A percentile compares a stretch with the other conserved stretches of the same genome.
phyloP scores from a whole-genome alignment of 1,284 basidiomycete species.

The Paramarasmius palmivorus region DNA sequence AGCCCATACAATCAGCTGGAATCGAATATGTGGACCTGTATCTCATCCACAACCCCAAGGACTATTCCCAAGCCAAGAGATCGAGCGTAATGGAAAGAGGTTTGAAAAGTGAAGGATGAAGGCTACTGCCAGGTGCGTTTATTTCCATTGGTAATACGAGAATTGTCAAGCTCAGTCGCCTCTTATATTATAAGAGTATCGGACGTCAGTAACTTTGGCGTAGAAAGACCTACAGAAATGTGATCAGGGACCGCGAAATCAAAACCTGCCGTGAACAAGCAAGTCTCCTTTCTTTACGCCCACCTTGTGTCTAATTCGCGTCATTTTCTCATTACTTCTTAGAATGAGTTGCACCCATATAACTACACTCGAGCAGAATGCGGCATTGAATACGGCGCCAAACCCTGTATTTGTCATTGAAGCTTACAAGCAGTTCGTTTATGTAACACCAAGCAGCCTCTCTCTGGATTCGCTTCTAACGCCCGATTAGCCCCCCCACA shows the following conservation, averaged over 20 bases:
- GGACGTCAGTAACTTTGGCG: slow-evolving; percentile 79
- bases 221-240: slow-evolving; percentile 56
- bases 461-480: neutral
- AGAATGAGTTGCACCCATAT: slow-evolving; percentile 74
- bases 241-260: slow-evolving; percentile 60
- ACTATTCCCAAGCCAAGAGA: slow-evolving; percentile 40
- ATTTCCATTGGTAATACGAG: neutral
- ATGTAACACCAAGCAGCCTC: slow-evolving; percentile 21
- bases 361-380: slow-evolving; percentile 55
- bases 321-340: neutral
- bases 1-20: no score
- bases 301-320: neutral
- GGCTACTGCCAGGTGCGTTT: slow-evolving; percentile 58
- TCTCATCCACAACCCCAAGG: slow-evolving; percentile 60
- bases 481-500: slow-evolving; percentile 76
- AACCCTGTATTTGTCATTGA: slow-evolving; percentile 70
- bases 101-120: slow-evolving; percentile 65
- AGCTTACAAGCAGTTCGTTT: slow-evolving; percentile 72
- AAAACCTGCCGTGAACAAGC: slow-evolving; percentile 78
- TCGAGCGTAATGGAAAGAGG: slow-evolving; percentile 61
- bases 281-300: no score
- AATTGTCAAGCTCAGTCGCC: no score
- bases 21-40: slow-evolving; percentile 74
- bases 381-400: slow-evolving; percentile 54
- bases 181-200: slow-evolving; percentile 57